Evolutionary conservation across 352 stramenopile species (phyloP).

Genomic region (Phytopythium aichiense): DNA sequence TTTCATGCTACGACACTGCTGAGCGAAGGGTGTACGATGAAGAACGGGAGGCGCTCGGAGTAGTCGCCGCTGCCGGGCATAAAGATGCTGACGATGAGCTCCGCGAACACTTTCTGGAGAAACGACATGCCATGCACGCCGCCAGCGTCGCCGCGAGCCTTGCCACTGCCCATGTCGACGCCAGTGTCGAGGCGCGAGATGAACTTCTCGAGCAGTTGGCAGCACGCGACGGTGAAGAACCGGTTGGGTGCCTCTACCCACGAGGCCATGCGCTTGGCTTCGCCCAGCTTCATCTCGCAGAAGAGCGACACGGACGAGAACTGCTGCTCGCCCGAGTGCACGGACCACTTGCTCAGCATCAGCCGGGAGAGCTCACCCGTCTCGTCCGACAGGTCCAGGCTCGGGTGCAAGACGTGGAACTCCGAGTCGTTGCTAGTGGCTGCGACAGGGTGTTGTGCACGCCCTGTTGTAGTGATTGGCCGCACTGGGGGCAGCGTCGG

Average conservation of each 20-base stretch:
- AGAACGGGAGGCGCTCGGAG: constrained; percentile 49
- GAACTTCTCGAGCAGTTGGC: constrained; percentile 66
- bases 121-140: constrained; percentile 23
- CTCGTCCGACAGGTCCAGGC: constrained; percentile 49
- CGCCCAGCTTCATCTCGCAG: constrained; percentile 77
- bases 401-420: constrained; percentile 56
- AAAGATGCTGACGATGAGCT: constrained; percentile 55
- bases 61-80: constrained; percentile 26
- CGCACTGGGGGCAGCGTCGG: constrained; percentile 30
- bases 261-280: constrained; percentile 69
- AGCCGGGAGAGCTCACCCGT: constrained; percentile 52
- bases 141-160: neutral
- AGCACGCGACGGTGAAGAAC: constrained; percentile 71
- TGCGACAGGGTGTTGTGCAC: neutral
- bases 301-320: constrained; percentile 70
- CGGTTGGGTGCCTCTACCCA: constrained; percentile 70
- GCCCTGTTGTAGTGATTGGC: constrained; percentile 8
- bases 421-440: constrained; percentile 15
- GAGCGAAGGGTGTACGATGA: constrained; percentile 28
- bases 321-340: constrained; percentile 40
- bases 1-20: no score
- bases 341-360: constrained; percentile 67
- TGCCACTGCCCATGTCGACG: constrained; percentile 4
- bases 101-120: constrained; percentile 43
- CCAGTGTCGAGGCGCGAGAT: constrained; percentile 23